These are phyloP conservation scores for Trametes villosa DNA, from an alignment of 768 basidiomycete genomes.

Conservation along the genomic window DNA sequence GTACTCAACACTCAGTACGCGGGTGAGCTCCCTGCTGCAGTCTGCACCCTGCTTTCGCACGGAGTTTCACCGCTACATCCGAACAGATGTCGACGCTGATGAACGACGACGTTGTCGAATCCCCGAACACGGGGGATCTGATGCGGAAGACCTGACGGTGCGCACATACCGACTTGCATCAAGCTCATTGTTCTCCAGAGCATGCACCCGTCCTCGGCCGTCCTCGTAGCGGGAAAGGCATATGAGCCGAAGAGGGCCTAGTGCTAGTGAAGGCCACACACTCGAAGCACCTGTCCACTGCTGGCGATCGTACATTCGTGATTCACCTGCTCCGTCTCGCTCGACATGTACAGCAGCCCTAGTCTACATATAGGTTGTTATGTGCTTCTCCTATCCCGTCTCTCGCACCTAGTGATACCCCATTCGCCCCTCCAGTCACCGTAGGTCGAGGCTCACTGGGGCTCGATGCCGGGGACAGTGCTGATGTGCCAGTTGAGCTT, in stretches of 20 bases:
- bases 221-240: not conserved
- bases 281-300: not conserved
- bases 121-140: too few species aligned
- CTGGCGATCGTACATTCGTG: conserved; percentile 4
- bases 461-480: not conserved
- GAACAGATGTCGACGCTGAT: too few species aligned
- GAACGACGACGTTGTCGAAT: too few species aligned
- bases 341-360: not conserved
- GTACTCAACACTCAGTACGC: too few species aligned
- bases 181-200: conserved; percentile 9
- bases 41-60: too few species aligned
- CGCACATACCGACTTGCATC: not conserved
- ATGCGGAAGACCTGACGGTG: not conserved
- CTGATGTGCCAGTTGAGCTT: conserved; percentile 74
- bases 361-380: conserved; percentile 13
- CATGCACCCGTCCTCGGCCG: not conserved
- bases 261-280: too few species aligned
- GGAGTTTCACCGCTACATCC: too few species aligned
- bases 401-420: not conserved
- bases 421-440: not conserved
- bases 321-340: not conserved
- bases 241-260: not conserved
- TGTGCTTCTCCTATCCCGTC: not conserved
- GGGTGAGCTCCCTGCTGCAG: too few species aligned
- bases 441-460: not conserved